phyloP scores from a whole-genome alignment of 768 basidiomycete genomes.

The Nidularia pulvinata region DNA sequence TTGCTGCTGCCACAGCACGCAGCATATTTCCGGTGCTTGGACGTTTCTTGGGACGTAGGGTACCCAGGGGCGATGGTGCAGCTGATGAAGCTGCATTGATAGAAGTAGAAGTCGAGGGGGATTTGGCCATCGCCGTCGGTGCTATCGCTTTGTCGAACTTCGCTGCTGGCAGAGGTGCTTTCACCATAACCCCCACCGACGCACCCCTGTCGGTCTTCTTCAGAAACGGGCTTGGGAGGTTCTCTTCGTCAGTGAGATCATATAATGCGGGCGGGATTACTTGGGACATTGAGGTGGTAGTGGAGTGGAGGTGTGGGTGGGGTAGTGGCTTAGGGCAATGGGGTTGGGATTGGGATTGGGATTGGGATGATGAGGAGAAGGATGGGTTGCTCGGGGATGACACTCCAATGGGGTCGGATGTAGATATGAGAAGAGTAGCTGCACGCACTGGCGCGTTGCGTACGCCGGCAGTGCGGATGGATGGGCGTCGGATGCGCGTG shows the following conservation, averaged over 20 bases:
- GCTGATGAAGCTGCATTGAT: neutral
- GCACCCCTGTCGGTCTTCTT: slow-evolving; percentile 41
- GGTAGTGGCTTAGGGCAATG: slow-evolving; percentile 34
- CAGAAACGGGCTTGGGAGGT: slow-evolving; percentile 83
- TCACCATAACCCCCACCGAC: slow-evolving; percentile 1
- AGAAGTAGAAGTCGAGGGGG: slow-evolving; percentile 1
- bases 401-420: too few relatives aligned
- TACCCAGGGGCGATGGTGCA: neutral
- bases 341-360: too few relatives aligned
- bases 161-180: neutral
- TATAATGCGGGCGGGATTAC: slow-evolving; percentile 45
- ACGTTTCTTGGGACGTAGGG: slow-evolving; percentile 30
- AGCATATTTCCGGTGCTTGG: slow-evolving; percentile 53
- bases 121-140: too few relatives aligned
- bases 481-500: too few relatives aligned
- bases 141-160: neutral
- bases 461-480: too few relatives aligned
- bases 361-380: too few relatives aligned
- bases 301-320: slow-evolving; percentile 37
- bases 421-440: too few relatives aligned
- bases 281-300: slow-evolving; percentile 9
- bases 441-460: too few relatives aligned
- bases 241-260: slow-evolving; percentile 78
- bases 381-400: too few relatives aligned
- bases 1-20: slow-evolving; percentile 62